Evolutionary conservation across 2,329 filamentous ascomycete genomes (phyloP).

Genomic region (Dactylella cylindrospora): DNA sequence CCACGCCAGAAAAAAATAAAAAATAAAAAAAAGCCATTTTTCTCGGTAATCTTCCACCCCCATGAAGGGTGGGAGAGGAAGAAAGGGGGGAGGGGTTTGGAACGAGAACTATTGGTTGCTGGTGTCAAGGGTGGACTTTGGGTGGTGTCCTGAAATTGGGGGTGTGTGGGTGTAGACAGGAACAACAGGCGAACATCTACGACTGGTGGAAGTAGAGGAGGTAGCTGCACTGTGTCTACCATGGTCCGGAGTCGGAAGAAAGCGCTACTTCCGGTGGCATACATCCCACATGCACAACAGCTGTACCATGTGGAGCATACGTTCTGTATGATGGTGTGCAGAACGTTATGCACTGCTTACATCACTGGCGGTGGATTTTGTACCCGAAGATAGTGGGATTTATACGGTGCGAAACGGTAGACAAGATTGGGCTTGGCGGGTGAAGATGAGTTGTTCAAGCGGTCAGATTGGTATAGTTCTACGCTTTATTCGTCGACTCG

Average conservation of each 20-base stretch:
- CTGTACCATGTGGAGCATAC: slow-evolving; percentile 30
- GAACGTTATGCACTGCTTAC: slow-evolving; percentile 31
- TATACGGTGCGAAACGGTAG: no score
- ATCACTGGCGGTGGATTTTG: slow-evolving; percentile 1
- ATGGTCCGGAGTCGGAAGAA: slow-evolving; percentile 11
- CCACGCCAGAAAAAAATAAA: no score
- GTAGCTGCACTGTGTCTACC: background rate
- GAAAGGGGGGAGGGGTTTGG: no score
- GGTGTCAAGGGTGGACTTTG: slow-evolving; percentile 11
- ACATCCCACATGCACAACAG: slow-evolving; percentile 16
- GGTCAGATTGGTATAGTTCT: no score
- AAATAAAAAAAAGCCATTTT: no score
- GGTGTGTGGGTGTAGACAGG: background rate
- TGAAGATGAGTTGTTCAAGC: slow-evolving; percentile 32
- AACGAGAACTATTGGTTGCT: no score
- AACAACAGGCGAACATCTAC: background rate
- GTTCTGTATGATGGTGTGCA: slow-evolving; percentile 38
- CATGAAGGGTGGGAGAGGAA: no score
- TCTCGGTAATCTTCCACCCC: slow-evolving; percentile 31
- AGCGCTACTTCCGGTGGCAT: slow-evolving; percentile 19
- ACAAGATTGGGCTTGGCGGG: slow-evolving; percentile 36
- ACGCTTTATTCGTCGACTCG: slow-evolving; percentile 4
- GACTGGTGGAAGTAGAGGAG: slow-evolving; percentile 2
- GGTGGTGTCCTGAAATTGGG: slow-evolving; percentile 14
- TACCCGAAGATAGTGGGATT: slow-evolving; percentile 15